Percentiles rank a stretch among this genome's conserved stretches.
These are phyloP conservation scores for Penicillium sp. DNA, from an alignment of 2,329 filamentous ascomycete genomes.

Conservation along the genomic window DNA sequence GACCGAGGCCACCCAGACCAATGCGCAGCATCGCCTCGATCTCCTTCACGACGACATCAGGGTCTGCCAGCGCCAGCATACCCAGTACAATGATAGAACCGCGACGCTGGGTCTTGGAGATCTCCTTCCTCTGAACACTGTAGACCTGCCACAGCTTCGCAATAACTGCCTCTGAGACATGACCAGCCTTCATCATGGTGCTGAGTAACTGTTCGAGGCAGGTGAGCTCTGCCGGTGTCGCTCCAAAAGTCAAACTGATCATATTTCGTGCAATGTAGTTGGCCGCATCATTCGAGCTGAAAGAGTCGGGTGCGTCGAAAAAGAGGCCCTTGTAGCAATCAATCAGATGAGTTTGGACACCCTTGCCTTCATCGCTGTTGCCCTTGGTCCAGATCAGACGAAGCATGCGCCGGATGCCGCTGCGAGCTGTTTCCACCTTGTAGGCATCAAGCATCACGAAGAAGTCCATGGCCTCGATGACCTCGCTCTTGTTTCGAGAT, in stretches of 20 bases:
- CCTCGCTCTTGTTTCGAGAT: constrained; percentile 96
- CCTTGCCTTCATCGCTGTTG: constrained; percentile 98
- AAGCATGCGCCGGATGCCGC: constrained; percentile 93
- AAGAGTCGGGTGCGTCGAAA: constrained; percentile 90
- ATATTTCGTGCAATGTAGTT: constrained; percentile 98
- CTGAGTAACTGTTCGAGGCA: constrained; percentile 92
- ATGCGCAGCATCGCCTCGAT: constrained; percentile 94
- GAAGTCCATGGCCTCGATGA: constrained; percentile 99
- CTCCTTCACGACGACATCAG: constrained; percentile 90
- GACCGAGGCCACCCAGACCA: constrained; percentile 80
- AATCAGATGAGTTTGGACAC: constrained; percentile 93
- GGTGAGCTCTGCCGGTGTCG: constrained; percentile 91
- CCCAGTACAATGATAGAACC: constrained; percentile 95
- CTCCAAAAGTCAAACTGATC: constrained; percentile 97
- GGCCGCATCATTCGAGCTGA: constrained; percentile 85
- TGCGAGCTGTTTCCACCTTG: constrained; percentile 90
- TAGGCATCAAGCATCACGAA: constrained; percentile 95
- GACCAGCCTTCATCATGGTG: constrained; percentile 95
- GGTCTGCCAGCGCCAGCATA: constrained; percentile 92
- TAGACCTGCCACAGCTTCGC: constrained; percentile 98
- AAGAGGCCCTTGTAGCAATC: constrained; percentile 96
- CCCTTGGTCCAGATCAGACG: constrained; percentile 99
- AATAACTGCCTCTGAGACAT: constrained; percentile 84
- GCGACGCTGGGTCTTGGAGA: constrained; percentile 86
- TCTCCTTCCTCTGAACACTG: constrained; percentile 89